Evolutionary conservation across 2,329 filamentous ascomycete species (phyloP).

Genomic region (Myriosclerotinia curreyana): DNA sequence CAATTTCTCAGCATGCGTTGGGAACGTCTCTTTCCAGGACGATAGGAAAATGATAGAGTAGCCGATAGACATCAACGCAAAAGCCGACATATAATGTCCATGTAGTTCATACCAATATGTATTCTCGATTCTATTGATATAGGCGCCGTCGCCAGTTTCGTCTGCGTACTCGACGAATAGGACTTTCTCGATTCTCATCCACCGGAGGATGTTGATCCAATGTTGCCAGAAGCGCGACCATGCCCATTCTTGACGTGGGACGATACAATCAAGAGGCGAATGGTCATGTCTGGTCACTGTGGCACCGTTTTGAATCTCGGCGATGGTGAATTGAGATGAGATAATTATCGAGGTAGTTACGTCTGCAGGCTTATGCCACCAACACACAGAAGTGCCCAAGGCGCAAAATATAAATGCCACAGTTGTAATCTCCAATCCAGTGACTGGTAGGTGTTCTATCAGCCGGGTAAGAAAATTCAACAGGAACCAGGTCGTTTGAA

Average conservation of each 20-base stretch:
- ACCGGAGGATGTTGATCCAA: background rate
- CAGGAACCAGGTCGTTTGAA: background rate
- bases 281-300: no score
- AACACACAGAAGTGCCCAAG: slow-evolving; percentile 25
- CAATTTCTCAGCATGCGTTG: no score
- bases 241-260: no score
- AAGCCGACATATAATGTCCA: no score
- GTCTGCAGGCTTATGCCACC: background rate
- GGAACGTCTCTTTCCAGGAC: no score
- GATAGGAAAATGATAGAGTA: no score
- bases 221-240: no score
- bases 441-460: background rate
- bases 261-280: no score
- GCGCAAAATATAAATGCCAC: slow-evolving; percentile 19
- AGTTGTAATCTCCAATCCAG: slow-evolving; percentile 7
- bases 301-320: no score
- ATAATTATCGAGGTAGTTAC: background rate
- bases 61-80: no score
- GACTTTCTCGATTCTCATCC: background rate
- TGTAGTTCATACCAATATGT: background rate
- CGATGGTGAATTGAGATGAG: no score
- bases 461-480: background rate
- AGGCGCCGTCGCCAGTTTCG: slow-evolving; percentile 1
- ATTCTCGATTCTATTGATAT: background rate
- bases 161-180: slow-evolving; percentile 4